Evolutionary conservation across 176 grass and related monocot species (phyloP).

Genomic region (Secale cereale): DNA sequence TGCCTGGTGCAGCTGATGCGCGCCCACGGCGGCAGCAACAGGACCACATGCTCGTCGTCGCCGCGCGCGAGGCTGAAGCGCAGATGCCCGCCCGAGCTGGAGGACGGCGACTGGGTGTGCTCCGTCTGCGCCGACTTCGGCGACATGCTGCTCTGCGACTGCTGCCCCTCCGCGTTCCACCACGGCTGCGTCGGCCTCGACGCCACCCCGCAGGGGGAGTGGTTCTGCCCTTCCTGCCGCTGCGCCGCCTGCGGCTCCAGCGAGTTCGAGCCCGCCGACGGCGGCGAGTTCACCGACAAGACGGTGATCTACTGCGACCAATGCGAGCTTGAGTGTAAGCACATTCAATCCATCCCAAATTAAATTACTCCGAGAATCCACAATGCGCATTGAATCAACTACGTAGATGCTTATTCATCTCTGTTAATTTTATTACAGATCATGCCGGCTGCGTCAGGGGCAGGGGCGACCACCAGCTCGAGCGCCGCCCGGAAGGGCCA

Average conservation of each 20-base stretch:
- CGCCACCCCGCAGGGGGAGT: constrained; percentile 31
- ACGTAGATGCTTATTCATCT: neutral
- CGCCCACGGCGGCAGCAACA: neutral
- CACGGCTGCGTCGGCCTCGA: constrained; percentile 48
- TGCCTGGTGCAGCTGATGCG: constrained; percentile 51
- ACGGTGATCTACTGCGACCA: constrained; percentile 55
- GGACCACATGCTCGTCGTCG: neutral
- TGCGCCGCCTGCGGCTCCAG: constrained; percentile 42
- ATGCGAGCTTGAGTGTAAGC: constrained; percentile 56
- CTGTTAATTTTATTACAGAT: constrained; percentile 13
- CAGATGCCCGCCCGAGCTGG: neutral
- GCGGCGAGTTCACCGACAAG: neutral
- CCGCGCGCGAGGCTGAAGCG: constrained; percentile 29
- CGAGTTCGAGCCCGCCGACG: constrained; percentile 17
- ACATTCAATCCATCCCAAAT: neutral
- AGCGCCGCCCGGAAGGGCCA: neutral
- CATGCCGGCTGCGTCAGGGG: constrained; percentile 48
- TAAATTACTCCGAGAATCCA: neutral
- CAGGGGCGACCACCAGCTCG: neutral
- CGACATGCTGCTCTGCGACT: constrained; percentile 47
- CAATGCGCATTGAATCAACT: neutral
- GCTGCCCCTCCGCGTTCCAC: constrained; percentile 60
- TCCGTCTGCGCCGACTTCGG: constrained; percentile 51
- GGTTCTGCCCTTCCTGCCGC: constrained; percentile 60
- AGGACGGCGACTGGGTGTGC: constrained; percentile 49